Percentiles rank a stretch among this genome's conserved stretches.
phyloP scores from a whole-genome alignment of 73 alveolate species.

The Effrenium voratum region DNA sequence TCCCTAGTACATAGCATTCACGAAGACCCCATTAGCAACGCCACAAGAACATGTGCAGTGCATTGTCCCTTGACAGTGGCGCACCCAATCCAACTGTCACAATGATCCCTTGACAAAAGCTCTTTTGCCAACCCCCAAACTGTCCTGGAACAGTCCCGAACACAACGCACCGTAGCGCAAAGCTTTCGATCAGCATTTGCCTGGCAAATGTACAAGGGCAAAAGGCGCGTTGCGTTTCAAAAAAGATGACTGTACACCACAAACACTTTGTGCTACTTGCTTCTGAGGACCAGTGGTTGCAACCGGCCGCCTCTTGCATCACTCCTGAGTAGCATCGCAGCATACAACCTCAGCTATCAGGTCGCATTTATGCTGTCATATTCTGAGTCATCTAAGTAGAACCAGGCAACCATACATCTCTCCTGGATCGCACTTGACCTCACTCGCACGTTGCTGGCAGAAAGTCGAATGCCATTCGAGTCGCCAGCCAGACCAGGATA shows the following conservation, averaged over 20 bases:
- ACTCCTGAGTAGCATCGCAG: constrained; percentile 22
- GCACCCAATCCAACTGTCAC: no score
- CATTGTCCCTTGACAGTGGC: no score
- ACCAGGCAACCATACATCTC: constrained; percentile 17
- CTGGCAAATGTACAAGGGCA: neutral
- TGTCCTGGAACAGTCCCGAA: constrained; percentile 25
- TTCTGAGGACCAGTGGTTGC: no score
- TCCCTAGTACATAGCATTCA: no score
- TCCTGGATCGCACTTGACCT: constrained; percentile 26
- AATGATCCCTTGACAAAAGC: no score
- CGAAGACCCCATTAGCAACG: no score
- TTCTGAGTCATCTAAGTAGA: no score
- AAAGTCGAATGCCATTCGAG: neutral
- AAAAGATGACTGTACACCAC: no score
- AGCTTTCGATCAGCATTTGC: constrained; percentile 11
- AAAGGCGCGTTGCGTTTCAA: no score
- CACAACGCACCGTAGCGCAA: neutral
- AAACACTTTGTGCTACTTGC: no score
- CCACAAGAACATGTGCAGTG: no score
- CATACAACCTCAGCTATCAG: neutral
- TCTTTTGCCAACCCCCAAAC: neutral
- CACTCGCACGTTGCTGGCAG: neutral
- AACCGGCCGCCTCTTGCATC: neutral
- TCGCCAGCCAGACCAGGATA: neutral
- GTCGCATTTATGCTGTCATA: no score